Evolutionary conservation across 2,329 filamentous ascomycete species (phyloP).

Genomic region (Colletotrichum orchidophilum): DNA sequence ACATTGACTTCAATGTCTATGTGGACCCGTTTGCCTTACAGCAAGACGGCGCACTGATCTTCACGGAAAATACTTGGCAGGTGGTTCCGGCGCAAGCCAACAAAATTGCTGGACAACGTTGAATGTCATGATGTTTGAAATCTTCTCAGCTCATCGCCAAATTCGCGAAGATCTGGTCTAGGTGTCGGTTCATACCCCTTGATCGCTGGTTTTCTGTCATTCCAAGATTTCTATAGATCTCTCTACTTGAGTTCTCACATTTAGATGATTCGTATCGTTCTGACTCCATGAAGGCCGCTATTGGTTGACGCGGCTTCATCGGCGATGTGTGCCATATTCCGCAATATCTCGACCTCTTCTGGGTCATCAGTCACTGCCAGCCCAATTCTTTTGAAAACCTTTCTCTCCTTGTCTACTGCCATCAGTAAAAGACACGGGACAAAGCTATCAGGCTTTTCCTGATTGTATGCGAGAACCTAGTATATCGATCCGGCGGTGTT

Average conservation of each 20-base stretch:
- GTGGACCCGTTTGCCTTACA: not conserved
- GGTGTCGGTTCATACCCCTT: not conserved
- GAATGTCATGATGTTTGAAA: not conserved
- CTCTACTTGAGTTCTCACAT: not conserved
- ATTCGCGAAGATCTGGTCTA: not conserved
- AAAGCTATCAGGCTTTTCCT: not conserved
- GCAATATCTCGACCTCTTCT: not conserved
- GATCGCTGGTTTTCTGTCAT: not conserved
- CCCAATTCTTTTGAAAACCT: slow-evolving; percentile 5
- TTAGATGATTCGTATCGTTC: not conserved
- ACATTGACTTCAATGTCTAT: not conserved
- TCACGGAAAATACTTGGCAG: slow-evolving; percentile 7
- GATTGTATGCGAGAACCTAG: not conserved
- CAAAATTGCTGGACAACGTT: not conserved
- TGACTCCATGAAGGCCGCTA: not conserved
- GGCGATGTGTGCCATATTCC: not conserved
- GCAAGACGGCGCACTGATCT: not conserved
- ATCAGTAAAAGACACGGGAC: not conserved
- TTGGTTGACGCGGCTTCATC: not conserved
- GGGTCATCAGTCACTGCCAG: not conserved
- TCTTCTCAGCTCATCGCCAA: not conserved
- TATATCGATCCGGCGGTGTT: not conserved
- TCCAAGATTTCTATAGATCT: not conserved
- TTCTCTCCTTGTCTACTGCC: not conserved
- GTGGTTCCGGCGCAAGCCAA: not conserved